Base-by-base conservation (phyloP, 306 rosid genomes). In the Adenanthera pavonina region DNA sequence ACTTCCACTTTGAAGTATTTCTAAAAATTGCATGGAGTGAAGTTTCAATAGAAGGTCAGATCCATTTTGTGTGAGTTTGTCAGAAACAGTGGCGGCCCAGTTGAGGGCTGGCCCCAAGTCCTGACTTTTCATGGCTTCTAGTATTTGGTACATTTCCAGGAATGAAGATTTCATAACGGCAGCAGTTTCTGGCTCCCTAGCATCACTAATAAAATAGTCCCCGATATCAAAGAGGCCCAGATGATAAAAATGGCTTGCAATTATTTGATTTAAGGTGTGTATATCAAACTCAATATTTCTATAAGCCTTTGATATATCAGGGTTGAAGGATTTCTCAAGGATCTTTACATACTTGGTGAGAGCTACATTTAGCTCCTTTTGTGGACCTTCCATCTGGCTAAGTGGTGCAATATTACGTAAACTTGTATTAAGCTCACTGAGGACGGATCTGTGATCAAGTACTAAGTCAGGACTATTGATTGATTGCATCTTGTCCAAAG, bases 231-330 rank as follows among this genome's bases (percentile, higher is more conserved):
- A 93, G 41, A 93, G 87, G 77, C 98, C 97, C 73, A 89, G 91
- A 74, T 88, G 91, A 84, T 90, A 93, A 88, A 93, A 92, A 90
- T 93, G 96, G 81, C 86, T 77, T 57, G 94, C 96, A 67, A 95
- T 90, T 77, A 93, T 85, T 83, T 89, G 92, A 81, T 93, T 92
- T 70, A 92, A 84, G 1, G 89, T 83, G 76, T 78, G 93, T 44
- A 78, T 51, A 79, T 95, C 97, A 75, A 90, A 81, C n/a, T 87
- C 89, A 7, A 80, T 41, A 64, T 95, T 90, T 86, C 96, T 92
- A 80, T 90, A 95, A 81, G 98, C 96, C 90, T 92, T 93, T 43
- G 98, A 84, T 86, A 93, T 92, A 86, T 95, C 99, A 61, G 97
- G 89, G 87, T 86, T 90, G 85, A 93, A 90, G 67, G 86, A 48